phyloP scores from a whole-genome alignment of 176 grass and related monocot species.

The Bothriochloa decipiens region DNA sequence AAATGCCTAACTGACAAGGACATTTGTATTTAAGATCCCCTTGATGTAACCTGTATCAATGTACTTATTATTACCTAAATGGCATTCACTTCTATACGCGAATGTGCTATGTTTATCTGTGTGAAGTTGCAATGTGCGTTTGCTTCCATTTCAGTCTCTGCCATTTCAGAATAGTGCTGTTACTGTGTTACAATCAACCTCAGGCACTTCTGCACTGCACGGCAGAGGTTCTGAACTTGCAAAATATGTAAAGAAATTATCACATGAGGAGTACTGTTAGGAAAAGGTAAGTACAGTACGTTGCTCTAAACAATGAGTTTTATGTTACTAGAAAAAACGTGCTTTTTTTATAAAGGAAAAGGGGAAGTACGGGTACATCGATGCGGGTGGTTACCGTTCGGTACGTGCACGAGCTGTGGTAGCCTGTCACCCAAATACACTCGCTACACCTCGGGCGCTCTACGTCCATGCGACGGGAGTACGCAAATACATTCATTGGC shows the following conservation, averaged over 20 bases:
- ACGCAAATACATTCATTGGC: not conserved
- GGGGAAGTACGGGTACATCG: not conserved
- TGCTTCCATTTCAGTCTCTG: not conserved
- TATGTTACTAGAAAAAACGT: not conserved
- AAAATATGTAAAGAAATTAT: not conserved
- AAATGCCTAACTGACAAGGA: not conserved
- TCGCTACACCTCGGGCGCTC: not conserved
- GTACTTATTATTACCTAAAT: not conserved
- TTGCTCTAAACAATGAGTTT: too few species aligned
- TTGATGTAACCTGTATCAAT: slow-evolving; percentile 27
- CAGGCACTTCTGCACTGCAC: not conserved
- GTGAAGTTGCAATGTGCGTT: not conserved
- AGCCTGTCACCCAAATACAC: not conserved
- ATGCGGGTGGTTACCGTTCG: not conserved
- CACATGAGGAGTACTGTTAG: not conserved
- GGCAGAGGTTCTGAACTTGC: not conserved
- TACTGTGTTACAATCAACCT: not conserved
- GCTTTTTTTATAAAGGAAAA: not conserved
- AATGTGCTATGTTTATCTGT: not conserved
- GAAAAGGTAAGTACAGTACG: too few species aligned
- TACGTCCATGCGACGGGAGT: not conserved
- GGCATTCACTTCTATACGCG: not conserved
- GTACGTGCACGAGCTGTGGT: not conserved
- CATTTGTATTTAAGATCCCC: slow-evolving; percentile 11
- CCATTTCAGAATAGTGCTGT: not conserved